These are phyloP conservation scores for Arachis hypogaea DNA, from an alignment of 306 rosid genomes.

Conservation along the genomic window DNA sequence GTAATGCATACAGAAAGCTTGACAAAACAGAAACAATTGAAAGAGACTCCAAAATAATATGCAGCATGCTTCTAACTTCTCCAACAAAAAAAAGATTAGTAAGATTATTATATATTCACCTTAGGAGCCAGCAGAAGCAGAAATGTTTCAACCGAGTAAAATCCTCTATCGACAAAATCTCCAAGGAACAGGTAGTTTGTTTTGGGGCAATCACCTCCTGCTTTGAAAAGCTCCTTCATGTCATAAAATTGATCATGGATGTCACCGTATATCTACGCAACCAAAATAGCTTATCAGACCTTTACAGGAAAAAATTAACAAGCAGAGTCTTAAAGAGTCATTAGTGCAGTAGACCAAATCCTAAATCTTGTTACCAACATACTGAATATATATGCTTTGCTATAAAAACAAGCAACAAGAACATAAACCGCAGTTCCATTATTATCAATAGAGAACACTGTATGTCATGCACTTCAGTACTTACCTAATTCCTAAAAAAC, in stretches of 20 bases:
- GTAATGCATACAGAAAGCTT: conserved; percentile 6
- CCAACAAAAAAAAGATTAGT: not conserved
- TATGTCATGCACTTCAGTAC: not conserved
- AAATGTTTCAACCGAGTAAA: conserved; percentile 92
- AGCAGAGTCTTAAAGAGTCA: conserved; percentile 13
- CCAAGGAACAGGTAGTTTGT: conserved; percentile 97
- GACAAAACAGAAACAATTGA: not conserved
- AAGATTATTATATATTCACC: conserved; percentile 53
- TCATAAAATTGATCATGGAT: conserved; percentile 98
- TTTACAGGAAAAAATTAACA: conserved; percentile 12
- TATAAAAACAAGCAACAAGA: not conserved
- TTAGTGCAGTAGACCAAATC: not conserved
- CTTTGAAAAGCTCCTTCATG: conserved; percentile 99
- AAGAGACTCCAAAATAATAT: conserved; percentile 7
- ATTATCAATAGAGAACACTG: not conserved
- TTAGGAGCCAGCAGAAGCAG: conserved; percentile 91
- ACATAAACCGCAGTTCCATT: not conserved
- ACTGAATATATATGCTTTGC: not conserved
- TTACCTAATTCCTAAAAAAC: not conserved
- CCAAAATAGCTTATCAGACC: conserved; percentile 28
- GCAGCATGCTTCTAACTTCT: conserved; percentile 1
- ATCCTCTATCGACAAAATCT: conserved; percentile 98
- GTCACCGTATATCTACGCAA: conserved; percentile 88
- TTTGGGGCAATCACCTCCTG: conserved; percentile 98
- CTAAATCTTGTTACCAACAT: conserved; percentile 2